phyloP scores from a whole-genome alignment of 257 asterid species.

The Linderniella brevidens region DNA sequence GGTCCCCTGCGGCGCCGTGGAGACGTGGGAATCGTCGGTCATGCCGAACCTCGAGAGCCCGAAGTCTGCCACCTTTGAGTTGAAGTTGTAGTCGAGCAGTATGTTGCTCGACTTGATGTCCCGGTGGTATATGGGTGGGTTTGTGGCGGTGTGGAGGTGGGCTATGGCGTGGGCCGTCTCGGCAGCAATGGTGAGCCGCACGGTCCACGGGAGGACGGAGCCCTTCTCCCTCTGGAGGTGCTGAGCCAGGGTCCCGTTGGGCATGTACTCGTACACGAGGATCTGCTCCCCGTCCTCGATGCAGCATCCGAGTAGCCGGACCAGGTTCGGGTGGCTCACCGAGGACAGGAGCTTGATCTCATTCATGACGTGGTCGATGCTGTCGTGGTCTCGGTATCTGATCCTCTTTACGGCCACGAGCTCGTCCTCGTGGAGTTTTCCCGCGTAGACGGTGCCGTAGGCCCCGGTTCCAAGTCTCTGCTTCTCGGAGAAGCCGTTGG shows the following conservation, averaged over 20 bases:
- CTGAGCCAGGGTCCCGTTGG: conserved; percentile 74
- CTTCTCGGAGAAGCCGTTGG: conserved; percentile 51
- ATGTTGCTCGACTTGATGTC: conserved; percentile 85
- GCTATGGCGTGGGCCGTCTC: conserved; percentile 79
- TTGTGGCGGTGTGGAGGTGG: conserved; percentile 63
- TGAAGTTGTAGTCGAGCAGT: conserved; percentile 53
- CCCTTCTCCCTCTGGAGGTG: conserved; percentile 66
- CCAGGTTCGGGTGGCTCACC: conserved; percentile 80
- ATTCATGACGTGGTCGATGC: conserved; percentile 70
- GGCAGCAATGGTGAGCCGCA: conserved; percentile 73
- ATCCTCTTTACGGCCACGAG: conserved; percentile 70
- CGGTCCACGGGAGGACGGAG: conserved; percentile 61
- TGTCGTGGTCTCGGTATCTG: conserved; percentile 46
- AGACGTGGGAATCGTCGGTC: conserved; percentile 82
- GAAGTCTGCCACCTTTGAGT: conserved; percentile 79
- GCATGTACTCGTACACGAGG: conserved; percentile 83
- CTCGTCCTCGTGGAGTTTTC: conserved; percentile 61
- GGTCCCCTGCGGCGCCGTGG: conserved; percentile 96
- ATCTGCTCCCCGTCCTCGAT: conserved; percentile 79
- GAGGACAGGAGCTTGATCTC: conserved; percentile 81
- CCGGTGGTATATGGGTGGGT: conserved; percentile 84
- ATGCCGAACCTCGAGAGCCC: conserved; percentile 84
- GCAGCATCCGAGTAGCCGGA: conserved; percentile 83
- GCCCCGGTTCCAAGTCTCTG: conserved; percentile 88
- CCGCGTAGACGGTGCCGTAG: conserved; percentile 83